phyloP scores from a whole-genome alignment of 1,284 basidiomycete genomes.

The Coriolopsis trogii region DNA sequence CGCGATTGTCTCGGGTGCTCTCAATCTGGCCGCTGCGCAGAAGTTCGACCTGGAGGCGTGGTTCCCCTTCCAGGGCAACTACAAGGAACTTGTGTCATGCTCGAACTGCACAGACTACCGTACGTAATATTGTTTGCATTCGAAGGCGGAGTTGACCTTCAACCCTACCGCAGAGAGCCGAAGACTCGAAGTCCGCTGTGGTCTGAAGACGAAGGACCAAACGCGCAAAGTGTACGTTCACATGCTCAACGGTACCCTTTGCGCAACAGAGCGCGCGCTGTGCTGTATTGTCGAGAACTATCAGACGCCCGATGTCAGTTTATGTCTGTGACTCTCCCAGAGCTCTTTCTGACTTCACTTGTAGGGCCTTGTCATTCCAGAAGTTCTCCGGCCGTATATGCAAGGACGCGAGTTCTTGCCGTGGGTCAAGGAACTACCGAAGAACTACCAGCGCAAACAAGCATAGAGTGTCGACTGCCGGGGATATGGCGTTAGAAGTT shows the following conservation, averaged over 20 bases:
- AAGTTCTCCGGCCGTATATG: slow-evolving; percentile 93
- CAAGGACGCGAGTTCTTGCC: slow-evolving; percentile 93
- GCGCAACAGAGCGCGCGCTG: slow-evolving; percentile 94
- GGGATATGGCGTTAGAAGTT: background rate
- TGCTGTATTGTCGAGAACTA: slow-evolving; percentile 99
- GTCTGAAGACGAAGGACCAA: slow-evolving; percentile 86
- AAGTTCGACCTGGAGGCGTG: slow-evolving; percentile 99
- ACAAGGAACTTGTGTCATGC: slow-evolving; percentile 94
- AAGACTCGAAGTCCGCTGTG: slow-evolving; percentile 87
- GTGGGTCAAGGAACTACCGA: slow-evolving; percentile 84
- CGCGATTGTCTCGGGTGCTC: slow-evolving; percentile 93
- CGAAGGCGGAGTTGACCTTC: background rate
- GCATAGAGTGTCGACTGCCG: slow-evolving; percentile 34
- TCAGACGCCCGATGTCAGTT: slow-evolving; percentile 87
- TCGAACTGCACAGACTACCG: slow-evolving; percentile 96
- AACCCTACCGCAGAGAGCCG: slow-evolving; percentile 70
- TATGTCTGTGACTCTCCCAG: background rate
- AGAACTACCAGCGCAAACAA: slow-evolving; percentile 76
- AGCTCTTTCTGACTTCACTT: background rate
- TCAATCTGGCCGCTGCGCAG: slow-evolving; percentile 96
- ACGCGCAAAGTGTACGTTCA: slow-evolving; percentile 91
- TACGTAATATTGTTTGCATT: slow-evolving; percentile 48
- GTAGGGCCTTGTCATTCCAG: slow-evolving; percentile 88
- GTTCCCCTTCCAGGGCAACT: slow-evolving; percentile 97
- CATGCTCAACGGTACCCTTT: slow-evolving; percentile 98